A percentile compares a stretch with the other conserved stretches of the same genome.
phyloP scores from a whole-genome alignment of 2,329 filamentous ascomycete genomes.

The Talaromyces sp. region DNA sequence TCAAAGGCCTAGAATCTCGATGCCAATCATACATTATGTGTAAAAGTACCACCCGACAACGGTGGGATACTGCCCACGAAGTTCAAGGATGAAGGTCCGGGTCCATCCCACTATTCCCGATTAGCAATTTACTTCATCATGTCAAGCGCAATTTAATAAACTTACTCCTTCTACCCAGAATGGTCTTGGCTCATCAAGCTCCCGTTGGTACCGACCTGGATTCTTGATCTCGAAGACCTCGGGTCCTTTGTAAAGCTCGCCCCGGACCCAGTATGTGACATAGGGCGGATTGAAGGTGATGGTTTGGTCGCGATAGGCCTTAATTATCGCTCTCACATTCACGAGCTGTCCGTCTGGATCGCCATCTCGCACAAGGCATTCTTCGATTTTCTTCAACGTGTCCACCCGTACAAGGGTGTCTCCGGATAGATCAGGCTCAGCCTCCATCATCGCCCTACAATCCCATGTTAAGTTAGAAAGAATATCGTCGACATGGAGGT shows the following conservation, averaged over 20 bases:
- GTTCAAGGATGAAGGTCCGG: not conserved
- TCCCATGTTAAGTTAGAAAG: too few species aligned
- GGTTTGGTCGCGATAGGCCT: not conserved
- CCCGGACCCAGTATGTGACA: not conserved
- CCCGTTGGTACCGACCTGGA: not conserved
- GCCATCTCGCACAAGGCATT: not conserved
- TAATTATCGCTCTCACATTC: not conserved
- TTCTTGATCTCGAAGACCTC: not conserved
- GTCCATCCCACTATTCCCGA: not conserved
- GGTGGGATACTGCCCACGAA: not conserved
- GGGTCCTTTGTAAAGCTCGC: not conserved
- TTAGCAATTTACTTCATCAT: not conserved
- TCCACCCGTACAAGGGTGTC: not conserved
- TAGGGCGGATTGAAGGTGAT: not conserved
- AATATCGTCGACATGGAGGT: too few species aligned
- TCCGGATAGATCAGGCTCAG: not conserved
- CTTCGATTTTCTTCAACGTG: not conserved
- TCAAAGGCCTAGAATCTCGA: too few species aligned
- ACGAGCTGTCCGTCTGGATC: not conserved
- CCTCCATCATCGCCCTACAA: not conserved
- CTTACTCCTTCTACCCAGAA: slow-evolving; percentile 1
- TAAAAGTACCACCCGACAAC: not conserved
- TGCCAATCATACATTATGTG: not conserved
- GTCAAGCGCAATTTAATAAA: not conserved
- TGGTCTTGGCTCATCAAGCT: not conserved